These are phyloP conservation scores for Trichoderma orchidacearum DNA, from an alignment of 495 filamentous ascomycete genomes.

Conservation along the genomic window DNA sequence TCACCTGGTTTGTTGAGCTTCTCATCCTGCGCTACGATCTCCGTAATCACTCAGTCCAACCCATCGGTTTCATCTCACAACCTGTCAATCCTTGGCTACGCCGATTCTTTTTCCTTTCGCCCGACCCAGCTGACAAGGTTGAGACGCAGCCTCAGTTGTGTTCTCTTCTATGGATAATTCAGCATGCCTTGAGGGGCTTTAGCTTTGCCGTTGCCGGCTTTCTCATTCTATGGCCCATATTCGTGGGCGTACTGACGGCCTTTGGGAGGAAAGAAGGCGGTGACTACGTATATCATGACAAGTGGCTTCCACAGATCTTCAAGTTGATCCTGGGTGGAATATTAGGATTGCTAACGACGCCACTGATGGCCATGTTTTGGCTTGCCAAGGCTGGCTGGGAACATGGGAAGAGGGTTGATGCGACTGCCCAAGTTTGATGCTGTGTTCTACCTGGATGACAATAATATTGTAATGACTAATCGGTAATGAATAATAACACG, in stretches of 20 bases:
- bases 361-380: conserved; percentile 24
- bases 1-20: conserved; percentile 18
- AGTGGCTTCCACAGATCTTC: conserved; percentile 28
- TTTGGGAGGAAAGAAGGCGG: conserved; percentile 11
- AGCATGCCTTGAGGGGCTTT: conserved; percentile 10
- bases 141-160: conserved; percentile 13
- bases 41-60: conserved; percentile 17
- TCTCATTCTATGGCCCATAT: conserved; percentile 12
- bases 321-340: conserved; percentile 26
- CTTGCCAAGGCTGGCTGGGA: conserved; percentile 28
- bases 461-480: no score
- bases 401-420: not conserved
- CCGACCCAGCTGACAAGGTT: not conserved
- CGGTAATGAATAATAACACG: not conserved
- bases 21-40: conserved; percentile 24
- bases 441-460: no score
- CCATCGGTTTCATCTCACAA: conserved; percentile 22
- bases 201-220: conserved; percentile 16
- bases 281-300: conserved; percentile 24
- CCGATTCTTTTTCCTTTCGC: conserved; percentile 23
- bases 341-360: conserved; percentile 22
- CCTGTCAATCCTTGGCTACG: conserved; percentile 6
- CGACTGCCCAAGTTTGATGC: not conserved
- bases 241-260: conserved; percentile 13
- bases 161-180: conserved; percentile 5